phyloP scores from a whole-genome alignment of 139 green algal genomes.

The Chlorella sp. region DNA sequence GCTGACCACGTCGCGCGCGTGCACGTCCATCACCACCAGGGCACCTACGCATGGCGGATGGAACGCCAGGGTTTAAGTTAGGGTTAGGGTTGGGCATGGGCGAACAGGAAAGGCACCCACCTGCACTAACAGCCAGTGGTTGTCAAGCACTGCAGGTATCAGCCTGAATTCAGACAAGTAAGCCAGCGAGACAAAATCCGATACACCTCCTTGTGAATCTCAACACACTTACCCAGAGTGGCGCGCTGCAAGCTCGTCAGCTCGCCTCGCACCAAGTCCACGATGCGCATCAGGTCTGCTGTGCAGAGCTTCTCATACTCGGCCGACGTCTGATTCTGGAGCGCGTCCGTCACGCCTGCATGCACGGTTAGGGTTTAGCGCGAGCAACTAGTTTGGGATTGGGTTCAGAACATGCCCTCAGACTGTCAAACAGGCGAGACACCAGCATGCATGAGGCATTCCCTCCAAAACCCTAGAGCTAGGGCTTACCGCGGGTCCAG shows the following conservation, averaged over 20 bases:
- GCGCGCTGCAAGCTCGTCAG: constrained; percentile 64
- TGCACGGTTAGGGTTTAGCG: background rate
- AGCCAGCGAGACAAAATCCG: no score
- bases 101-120: background rate
- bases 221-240: constrained; percentile 39
- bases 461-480: background rate
- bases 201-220: background rate
- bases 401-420: background rate
- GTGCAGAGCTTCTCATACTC: constrained; percentile 42
- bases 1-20: no score
- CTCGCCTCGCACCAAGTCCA: constrained; percentile 58
- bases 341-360: constrained; percentile 13
- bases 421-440: background rate
- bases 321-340: constrained; percentile 2
- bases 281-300: constrained; percentile 29
- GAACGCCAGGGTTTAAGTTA: background rate
- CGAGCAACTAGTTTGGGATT: background rate
- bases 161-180: no score
- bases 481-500: constrained; percentile 50
- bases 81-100: no score
- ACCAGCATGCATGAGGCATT: background rate
- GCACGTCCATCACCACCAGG: constrained; percentile 78
- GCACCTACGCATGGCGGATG: constrained; percentile 31
- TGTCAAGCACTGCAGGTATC: background rate
- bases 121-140: background rate